These are phyloP conservation scores for Mycocentrospora acerina DNA, from an alignment of 2,329 filamentous ascomycete species.

Conservation along the genomic window DNA sequence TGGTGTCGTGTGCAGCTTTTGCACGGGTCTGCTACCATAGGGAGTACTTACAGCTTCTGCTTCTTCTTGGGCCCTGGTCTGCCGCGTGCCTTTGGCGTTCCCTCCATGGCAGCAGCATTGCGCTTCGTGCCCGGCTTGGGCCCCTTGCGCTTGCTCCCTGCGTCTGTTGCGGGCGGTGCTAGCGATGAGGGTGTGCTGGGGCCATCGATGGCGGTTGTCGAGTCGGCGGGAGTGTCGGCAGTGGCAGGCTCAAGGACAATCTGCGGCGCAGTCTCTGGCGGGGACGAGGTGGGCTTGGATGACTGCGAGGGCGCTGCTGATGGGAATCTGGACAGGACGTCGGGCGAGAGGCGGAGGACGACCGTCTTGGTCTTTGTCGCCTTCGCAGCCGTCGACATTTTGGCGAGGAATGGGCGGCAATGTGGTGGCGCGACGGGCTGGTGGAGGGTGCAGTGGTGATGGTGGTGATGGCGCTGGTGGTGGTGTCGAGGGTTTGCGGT, in stretches of 20 bases:
- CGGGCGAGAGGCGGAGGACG: slow-evolving; percentile 37
- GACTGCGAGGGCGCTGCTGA: slow-evolving; percentile 27
- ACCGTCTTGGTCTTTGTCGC: slow-evolving; percentile 34
- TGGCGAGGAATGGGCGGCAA: slow-evolving; percentile 22
- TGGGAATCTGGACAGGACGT: slow-evolving; percentile 32
- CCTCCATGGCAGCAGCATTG: slow-evolving; percentile 57
- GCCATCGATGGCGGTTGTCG: slow-evolving; percentile 36
- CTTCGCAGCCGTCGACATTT: slow-evolving; percentile 34
- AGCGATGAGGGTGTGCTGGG: slow-evolving; percentile 41
- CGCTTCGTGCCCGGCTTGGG: slow-evolving; percentile 66
- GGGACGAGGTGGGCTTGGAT: slow-evolving; percentile 43
- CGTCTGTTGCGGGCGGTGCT: slow-evolving; percentile 50
- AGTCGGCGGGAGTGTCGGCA: slow-evolving; percentile 45
- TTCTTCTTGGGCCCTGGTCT: slow-evolving; percentile 98
- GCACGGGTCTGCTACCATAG: slow-evolving; percentile 1
- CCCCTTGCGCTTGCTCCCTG: slow-evolving; percentile 72
- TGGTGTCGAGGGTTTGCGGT: no score
- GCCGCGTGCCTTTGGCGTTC: slow-evolving; percentile 67
- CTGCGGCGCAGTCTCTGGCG: slow-evolving; percentile 32
- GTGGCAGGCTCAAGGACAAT: slow-evolving; percentile 39
- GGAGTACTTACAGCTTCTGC: slow-evolving; percentile 75
- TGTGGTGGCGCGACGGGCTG: slow-evolving; percentile 19
- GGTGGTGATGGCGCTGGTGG: slow-evolving; percentile 13
- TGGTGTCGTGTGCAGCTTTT: background rate
- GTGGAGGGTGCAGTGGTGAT: slow-evolving; percentile 16